phyloP scores from a whole-genome alignment of 257 asterid genomes.

The Misopates orontium region DNA sequence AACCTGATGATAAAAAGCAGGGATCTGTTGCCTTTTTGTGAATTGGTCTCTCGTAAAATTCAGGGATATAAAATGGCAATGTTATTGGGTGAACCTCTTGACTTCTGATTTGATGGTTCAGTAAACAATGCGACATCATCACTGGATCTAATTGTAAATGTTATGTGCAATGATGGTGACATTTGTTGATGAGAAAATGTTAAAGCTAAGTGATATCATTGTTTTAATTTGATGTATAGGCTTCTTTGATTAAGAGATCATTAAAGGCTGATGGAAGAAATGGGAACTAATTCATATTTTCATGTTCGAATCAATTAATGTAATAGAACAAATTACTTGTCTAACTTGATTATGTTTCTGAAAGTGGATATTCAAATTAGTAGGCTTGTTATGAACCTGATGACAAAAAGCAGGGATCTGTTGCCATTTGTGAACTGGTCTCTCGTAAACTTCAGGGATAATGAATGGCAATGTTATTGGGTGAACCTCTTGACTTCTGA shows the following conservation, averaged over 20 bases:
- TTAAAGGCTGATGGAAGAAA: no score
- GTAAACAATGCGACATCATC: slow-evolving; percentile 41
- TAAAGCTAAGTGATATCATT: no score
- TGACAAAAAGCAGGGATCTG: no score
- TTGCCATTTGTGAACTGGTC: slow-evolving; percentile 25
- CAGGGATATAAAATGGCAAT: not conserved
- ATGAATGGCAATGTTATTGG: slow-evolving; percentile 41
- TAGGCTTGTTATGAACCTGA: no score
- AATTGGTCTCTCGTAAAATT: not conserved
- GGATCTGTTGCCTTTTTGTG: not conserved
- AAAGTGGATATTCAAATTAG: no score
- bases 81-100: slow-evolving; percentile 12
- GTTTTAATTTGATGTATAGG: no score
- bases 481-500: slow-evolving; percentile 46
- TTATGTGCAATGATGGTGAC: no score
- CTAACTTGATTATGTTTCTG: no score
- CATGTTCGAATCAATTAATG: no score
- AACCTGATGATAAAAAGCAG: not conserved
- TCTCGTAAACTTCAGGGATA: slow-evolving; percentile 50
- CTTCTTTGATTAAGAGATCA: no score
- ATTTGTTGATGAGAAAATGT: not conserved
- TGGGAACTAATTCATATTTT: no score
- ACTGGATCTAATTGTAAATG: not conserved
- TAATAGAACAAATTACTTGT: no score
- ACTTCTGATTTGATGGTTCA: slow-evolving; percentile 24